These are phyloP conservation scores for Phyllosticta citriasiana DNA, from an alignment of 2,329 filamentous ascomycete species.

Conservation along the genomic window DNA sequence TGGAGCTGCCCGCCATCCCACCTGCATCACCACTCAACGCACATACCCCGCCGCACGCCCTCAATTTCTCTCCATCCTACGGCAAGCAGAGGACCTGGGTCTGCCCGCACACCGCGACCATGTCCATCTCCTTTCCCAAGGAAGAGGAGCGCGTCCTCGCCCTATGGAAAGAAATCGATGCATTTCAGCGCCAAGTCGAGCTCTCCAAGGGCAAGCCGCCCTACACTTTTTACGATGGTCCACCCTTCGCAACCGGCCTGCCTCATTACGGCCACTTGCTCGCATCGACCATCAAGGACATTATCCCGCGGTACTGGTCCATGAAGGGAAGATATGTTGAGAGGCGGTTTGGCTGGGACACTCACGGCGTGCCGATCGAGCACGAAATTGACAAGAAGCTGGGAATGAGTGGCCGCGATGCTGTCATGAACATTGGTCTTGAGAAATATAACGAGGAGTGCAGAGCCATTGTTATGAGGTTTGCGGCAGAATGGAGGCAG, in stretches of 20 bases:
- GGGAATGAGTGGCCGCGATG: conserved; percentile 76
- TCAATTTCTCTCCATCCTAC: not conserved
- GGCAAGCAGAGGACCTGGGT: conserved; percentile 6
- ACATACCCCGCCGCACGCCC: not conserved
- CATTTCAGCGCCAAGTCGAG: conserved; percentile 80
- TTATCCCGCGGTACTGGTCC: conserved; percentile 92
- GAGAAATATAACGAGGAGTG: conserved; percentile 88
- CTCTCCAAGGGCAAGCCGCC: conserved; percentile 71
- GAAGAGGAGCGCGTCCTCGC: conserved; percentile 79
- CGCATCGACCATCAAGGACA: conserved; percentile 93
- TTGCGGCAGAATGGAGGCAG: conserved; percentile 72
- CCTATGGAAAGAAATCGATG: conserved; percentile 84
- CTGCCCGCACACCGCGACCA: not conserved
- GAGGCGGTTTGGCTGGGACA: conserved; percentile 90
- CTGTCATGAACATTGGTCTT: conserved; percentile 77
- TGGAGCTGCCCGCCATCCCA: conserved; percentile 2
- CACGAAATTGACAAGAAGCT: conserved; percentile 97
- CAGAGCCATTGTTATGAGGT: conserved; percentile 86
- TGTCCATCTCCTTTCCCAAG: conserved; percentile 54
- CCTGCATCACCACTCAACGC: conserved; percentile 8
- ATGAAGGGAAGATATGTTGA: conserved; percentile 94
- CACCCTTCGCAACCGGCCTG: conserved; percentile 45
- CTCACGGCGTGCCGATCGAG: conserved; percentile 89
- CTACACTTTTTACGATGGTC: conserved; percentile 87
- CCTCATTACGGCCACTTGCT: conserved; percentile 69